A percentile compares a stretch with the other conserved stretches of the same genome.
These are phyloP conservation scores for Trifolium fragiferum DNA, from an alignment of 306 rosid genomes.

Conservation along the genomic window DNA sequence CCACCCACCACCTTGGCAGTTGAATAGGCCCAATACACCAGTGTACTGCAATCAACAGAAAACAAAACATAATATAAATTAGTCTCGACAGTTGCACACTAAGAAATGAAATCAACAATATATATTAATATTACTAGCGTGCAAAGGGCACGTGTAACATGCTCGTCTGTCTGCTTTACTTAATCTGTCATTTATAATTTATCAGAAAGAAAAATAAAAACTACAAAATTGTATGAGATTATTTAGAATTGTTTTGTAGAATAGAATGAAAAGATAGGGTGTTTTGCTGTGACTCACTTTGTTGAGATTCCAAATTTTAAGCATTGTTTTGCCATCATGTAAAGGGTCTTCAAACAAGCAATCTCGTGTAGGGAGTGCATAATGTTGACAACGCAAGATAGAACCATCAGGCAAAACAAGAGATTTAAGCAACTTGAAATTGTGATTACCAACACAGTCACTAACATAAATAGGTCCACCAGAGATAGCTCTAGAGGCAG, in stretches of 20 bases:
- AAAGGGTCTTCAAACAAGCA: slow-evolving; percentile 73
- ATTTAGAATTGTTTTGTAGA: too few relatives aligned
- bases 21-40: slow-evolving; percentile 69
- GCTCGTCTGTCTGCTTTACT: not conserved
- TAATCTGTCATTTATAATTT: too few relatives aligned
- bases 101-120: not conserved
- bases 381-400: slow-evolving; percentile 64
- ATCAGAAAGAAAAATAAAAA: too few relatives aligned
- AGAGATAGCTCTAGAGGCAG: slow-evolving; percentile 72
- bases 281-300: slow-evolving; percentile 47
- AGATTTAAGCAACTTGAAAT: slow-evolving; percentile 66
- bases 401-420: slow-evolving; percentile 70
- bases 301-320: slow-evolving; percentile 87
- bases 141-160: not conserved
- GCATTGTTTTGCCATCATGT: slow-evolving; percentile 81
- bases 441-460: slow-evolving; percentile 68
- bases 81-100: too few relatives aligned
- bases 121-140: not conserved
- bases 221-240: too few relatives aligned
- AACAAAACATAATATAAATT: not conserved
- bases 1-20: slow-evolving; percentile 93
- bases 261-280: too few relatives aligned
- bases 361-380: slow-evolving; percentile 76
- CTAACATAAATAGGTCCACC: slow-evolving; percentile 81
- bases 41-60: slow-evolving; percentile 47